Evolutionary conservation across 208 protist species (phyloP).

Genomic region (Leishmania major): DNA sequence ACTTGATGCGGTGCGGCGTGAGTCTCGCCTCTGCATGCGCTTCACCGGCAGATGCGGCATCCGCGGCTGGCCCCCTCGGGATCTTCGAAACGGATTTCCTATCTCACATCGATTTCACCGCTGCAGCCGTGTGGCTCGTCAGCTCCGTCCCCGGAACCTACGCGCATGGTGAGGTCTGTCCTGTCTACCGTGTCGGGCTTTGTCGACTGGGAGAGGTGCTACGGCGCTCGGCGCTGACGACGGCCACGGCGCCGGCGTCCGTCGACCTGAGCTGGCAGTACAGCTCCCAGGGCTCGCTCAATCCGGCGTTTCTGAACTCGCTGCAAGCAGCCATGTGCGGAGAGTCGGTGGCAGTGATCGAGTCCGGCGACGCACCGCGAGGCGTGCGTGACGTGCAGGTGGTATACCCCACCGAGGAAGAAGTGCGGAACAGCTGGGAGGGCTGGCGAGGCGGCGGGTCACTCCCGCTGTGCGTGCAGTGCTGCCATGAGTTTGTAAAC

Average conservation of each 20-base stretch:
- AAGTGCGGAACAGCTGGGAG: constrained; percentile 74
- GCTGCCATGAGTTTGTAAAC: constrained; percentile 72
- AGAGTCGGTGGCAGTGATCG: neutral
- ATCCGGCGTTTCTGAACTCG: constrained; percentile 44
- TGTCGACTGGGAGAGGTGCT: constrained; percentile 38
- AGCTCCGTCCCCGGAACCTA: constrained; percentile 67
- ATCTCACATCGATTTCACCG: constrained; percentile 61
- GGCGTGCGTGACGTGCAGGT: constrained; percentile 46
- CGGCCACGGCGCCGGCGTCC: neutral
- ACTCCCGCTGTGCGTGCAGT: constrained; percentile 57
- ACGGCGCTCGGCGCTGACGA: constrained; percentile 1
- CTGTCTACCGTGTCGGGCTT: constrained; percentile 38
- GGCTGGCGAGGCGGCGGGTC: constrained; percentile 80
- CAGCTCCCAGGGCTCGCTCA: constrained; percentile 78
- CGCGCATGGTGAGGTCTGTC: constrained; percentile 16
- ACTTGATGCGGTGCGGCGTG: constrained; percentile 22
- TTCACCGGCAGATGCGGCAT: neutral
- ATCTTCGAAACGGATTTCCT: constrained; percentile 47
- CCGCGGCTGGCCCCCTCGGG: constrained; percentile 18
- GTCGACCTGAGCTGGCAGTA: constrained; percentile 78
- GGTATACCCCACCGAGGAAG: constrained; percentile 80
- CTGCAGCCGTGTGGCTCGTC: constrained; percentile 61
- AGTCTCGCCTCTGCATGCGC: constrained; percentile 3
- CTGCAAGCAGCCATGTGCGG: constrained; percentile 49
- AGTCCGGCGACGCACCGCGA: neutral